A percentile compares a stretch with the other conserved stretches of the same genome.
Conservation (phyloP, 805 yeast genomes). For the Candida nitratophila region DNA sequence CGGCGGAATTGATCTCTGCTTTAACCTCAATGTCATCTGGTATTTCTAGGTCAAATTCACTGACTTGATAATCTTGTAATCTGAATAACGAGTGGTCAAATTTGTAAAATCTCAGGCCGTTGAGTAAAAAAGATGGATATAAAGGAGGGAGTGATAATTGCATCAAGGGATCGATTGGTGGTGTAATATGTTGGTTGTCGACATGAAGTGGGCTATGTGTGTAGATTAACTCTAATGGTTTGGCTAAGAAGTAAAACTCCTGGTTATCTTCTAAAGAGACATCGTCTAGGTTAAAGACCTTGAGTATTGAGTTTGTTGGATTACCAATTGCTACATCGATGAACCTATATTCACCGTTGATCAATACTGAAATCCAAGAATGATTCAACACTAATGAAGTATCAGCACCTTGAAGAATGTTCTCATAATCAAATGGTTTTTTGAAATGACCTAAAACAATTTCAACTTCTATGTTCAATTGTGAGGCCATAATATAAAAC, state of each 20-base stretch:
- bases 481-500: constrained; percentile 64
- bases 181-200: constrained; percentile 79
- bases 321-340: constrained; percentile 69
- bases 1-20: constrained; percentile 40
- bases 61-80: constrained; percentile 66
- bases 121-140: constrained; percentile 71
- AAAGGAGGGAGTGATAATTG: constrained; percentile 79
- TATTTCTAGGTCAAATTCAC: constrained; percentile 68
- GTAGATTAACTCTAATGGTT: constrained; percentile 68
- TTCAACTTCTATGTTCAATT: constrained; percentile 66
- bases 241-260: constrained; percentile 63
- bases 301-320: constrained; percentile 42
- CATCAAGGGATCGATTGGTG: constrained; percentile 71
- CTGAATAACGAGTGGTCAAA: constrained; percentile 74
- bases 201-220: constrained; percentile 82
- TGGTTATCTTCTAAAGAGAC: constrained; percentile 16
- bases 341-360: constrained; percentile 74
- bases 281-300: constrained; percentile 32
- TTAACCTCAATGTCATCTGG: constrained; percentile 67
- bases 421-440: constrained; percentile 58
- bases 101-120: constrained; percentile 51
- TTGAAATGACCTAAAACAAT: constrained; percentile 79
- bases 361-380: constrained; percentile 76
- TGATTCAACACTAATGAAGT: constrained; percentile 59
- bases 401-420: constrained; percentile 20